Conservation (phyloP, 495 filamentous ascomycete species). For the Eremomyces bilateralis region DNA sequence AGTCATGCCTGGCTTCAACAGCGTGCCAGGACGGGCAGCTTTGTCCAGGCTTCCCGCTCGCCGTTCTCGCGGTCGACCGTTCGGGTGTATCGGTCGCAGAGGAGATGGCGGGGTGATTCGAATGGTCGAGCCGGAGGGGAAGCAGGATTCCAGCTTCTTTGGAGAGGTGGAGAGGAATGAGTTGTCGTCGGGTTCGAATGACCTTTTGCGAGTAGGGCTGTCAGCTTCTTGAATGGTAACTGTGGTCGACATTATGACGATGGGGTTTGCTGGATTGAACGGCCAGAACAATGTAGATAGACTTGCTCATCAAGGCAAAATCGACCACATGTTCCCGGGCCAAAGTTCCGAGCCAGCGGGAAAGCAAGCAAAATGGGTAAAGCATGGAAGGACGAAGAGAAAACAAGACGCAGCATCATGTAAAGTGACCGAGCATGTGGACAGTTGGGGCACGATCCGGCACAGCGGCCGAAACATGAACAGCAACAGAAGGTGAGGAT, state of each 20-base stretch:
- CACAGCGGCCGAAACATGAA: constrained; percentile 1
- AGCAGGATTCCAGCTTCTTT: constrained; percentile 11
- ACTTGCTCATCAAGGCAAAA: no score
- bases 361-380: no score
- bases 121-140: background rate
- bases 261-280: background rate
- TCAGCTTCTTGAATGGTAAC: constrained; percentile 10
- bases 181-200: constrained; percentile 10
- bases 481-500: constrained; percentile 1
- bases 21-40: background rate
- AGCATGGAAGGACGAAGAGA: no score
- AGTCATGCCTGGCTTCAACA: constrained; percentile 8
- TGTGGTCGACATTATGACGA: constrained; percentile 10
- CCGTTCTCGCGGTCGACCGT: no score
- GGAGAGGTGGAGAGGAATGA: constrained; percentile 11
- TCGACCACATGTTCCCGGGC: no score
- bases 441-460: no score
- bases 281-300: no score
- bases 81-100: no score
- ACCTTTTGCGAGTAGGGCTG: constrained; percentile 16
- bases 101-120: constrained; percentile 1
- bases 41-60: constrained; percentile 2
- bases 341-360: no score
- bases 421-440: no score
- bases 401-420: no score